Conservation (phyloP, 1,284 basidiomycete genomes). For the Trametes sp. region DNA sequence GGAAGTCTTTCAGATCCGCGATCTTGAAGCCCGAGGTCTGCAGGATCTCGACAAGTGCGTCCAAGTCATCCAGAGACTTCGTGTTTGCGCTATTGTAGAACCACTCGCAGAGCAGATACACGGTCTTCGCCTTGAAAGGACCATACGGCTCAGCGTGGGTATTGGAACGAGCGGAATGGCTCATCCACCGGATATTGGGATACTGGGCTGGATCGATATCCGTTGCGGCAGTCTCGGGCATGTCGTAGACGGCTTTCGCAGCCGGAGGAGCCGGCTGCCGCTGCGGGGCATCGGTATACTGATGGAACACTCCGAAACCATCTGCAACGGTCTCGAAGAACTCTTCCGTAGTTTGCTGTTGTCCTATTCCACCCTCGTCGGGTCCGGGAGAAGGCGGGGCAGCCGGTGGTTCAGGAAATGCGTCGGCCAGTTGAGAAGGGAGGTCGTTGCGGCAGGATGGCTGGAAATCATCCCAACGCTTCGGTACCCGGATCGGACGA, state of each 20-base stretch:
- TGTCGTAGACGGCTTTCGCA: no score
- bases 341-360: no score
- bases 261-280: not conserved
- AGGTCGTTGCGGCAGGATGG: no score
- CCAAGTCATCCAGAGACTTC: constrained; percentile 7
- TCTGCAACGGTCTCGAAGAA: no score
- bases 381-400: no score
- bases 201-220: not conserved
- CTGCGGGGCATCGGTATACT: not conserved
- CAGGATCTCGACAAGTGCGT: constrained; percentile 32
- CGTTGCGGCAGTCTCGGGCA: not conserved
- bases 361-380: no score
- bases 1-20: constrained; percentile 30
- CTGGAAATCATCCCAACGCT: no score
- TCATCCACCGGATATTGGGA: not conserved
- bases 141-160: not conserved
- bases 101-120: constrained; percentile 3
- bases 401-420: no score
- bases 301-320: no score
- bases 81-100: constrained; percentile 1
- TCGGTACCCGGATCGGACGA: no score
- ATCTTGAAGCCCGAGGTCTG: constrained; percentile 30
- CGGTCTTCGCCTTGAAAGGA: not conserved
- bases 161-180: not conserved
- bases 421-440: no score